Evolutionary conservation across 352 stramenopile species (phyloP).

Genomic region (Phytopythium vexans): DNA sequence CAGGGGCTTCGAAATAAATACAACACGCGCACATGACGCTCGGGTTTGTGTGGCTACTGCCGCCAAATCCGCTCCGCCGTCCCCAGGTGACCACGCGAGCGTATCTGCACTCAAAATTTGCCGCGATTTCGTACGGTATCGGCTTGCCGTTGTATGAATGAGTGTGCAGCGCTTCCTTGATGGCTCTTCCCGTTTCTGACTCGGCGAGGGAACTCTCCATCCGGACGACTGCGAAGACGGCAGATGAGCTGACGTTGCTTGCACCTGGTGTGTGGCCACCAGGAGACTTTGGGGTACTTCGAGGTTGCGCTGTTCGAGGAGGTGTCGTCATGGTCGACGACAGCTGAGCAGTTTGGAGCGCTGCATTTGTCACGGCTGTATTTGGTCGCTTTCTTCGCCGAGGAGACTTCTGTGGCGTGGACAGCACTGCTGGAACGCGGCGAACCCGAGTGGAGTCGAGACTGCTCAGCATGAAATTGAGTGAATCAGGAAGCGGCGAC

Average conservation of each 20-base stretch:
- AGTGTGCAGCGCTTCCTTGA: slow-evolving; percentile 35
- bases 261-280: not conserved
- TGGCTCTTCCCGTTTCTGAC: slow-evolving; percentile 29
- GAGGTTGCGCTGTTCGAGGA: too few species aligned
- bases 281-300: too few species aligned
- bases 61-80: slow-evolving; percentile 7
- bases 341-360: too few species aligned
- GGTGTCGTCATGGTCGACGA: too few species aligned
- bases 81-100: slow-evolving; percentile 39
- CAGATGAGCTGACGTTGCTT: slow-evolving; percentile 6
- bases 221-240: slow-evolving; percentile 25
- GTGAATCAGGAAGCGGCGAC: not conserved
- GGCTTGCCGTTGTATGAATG: slow-evolving; percentile 60
- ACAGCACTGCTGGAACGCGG: too few species aligned
- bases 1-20: slow-evolving; percentile 38
- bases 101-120: slow-evolving; percentile 24
- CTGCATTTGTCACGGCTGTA: too few species aligned
- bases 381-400: not conserved
- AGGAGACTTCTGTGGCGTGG: too few species aligned
- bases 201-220: slow-evolving; percentile 40
- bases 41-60: not conserved
- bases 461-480: not conserved
- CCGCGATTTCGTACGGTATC: slow-evolving; percentile 29
- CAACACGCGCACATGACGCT: slow-evolving; percentile 14
- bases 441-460: not conserved